Base-by-base conservation (phyloP, 768 basidiomycete species). In the Psilocybe azurescens region DNA sequence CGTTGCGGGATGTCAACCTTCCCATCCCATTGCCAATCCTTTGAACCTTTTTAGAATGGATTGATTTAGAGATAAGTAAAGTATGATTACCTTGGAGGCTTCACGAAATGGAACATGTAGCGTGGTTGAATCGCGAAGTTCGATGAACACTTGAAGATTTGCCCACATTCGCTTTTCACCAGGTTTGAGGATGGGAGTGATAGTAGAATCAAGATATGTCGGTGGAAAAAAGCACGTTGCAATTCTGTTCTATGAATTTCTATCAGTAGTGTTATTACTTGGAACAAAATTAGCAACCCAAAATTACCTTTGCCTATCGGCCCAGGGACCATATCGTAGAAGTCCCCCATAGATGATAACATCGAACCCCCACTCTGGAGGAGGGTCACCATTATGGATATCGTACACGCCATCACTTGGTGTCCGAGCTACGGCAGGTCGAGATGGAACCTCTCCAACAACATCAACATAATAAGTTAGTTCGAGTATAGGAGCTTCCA, bases 21-120 rank as follows among this genome's bases (percentile, higher is more conserved):
- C 33, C 87, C 88, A 72, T 98, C 97, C 89, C 91, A 98, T 72
- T 89, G 87, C 97, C 97, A 99, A 73, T 98, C 91, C 90, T 94
- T 38, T 30, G 11, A 24, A 50, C 11, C 38, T 50, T 24, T 1
- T 54, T 28, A 29, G 8, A 20, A 62, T 49, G 60, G 54, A 29
- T 10, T 55, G 5, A 38, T 18, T 29, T 13, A 47, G 10, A 54
- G n/a, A 52, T 24, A 53, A 52, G 18, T 20, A 28, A 5, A 18
- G 14, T 30, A 9, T 11, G 18, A 16, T 53, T 64, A 89, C 91
- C 83, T 99, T 98, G 0, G 95, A 97, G 1, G 88, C 75, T 75
- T 99, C 97, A 9, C 95, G 86, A 60, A 96, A 96, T 2, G 97
- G 97, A n/a, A 97, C 79, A 46, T 92, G 84, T 9, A 98, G 70